Evolutionary conservation across 768 basidiomycete genomes (phyloP).

Genomic region (Boletus insuetus): DNA sequence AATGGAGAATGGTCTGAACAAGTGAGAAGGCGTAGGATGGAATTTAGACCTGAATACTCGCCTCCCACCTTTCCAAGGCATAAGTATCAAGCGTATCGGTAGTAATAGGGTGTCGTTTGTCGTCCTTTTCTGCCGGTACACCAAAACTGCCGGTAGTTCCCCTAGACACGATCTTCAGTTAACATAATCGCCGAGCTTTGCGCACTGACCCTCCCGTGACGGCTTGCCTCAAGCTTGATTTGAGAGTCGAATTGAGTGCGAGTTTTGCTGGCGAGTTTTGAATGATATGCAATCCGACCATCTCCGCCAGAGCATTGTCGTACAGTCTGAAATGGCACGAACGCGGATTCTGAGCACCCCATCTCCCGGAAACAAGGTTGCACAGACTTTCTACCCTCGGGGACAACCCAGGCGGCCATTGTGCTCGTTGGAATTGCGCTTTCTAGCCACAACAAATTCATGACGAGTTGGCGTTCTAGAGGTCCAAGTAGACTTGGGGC

Average conservation of each 20-base stretch:
- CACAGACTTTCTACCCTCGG: constrained; percentile 67
- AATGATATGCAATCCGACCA: constrained; percentile 69
- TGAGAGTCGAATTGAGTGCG: constrained; percentile 72
- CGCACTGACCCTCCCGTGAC: constrained; percentile 78
- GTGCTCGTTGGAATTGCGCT: constrained; percentile 61
- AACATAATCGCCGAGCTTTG: background rate
- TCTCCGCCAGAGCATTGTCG: constrained; percentile 60
- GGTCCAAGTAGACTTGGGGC: constrained; percentile 63
- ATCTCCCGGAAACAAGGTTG: background rate
- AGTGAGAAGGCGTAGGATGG: background rate
- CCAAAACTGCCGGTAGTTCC: constrained; percentile 84
- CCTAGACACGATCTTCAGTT: constrained; percentile 36
- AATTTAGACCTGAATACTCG: constrained; percentile 29
- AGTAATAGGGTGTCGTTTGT: constrained; percentile 51
- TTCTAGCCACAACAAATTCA: constrained; percentile 90
- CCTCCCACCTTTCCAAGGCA: constrained; percentile 91
- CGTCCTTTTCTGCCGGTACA: constrained; percentile 64
- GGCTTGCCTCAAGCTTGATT: constrained; percentile 75
- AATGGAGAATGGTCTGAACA: constrained; percentile 87
- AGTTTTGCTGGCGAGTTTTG: constrained; percentile 59
- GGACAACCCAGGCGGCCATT: constrained; percentile 74
- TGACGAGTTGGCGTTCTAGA: constrained; percentile 79
- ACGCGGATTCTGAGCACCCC: constrained; percentile 2
- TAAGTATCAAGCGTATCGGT: constrained; percentile 72
- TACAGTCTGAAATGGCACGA: constrained; percentile 52